Percentiles rank a stretch among this genome's conserved stretches.
Conservation (phyloP, 768 basidiomycete genomes). For the Amanita fuliginea region DNA sequence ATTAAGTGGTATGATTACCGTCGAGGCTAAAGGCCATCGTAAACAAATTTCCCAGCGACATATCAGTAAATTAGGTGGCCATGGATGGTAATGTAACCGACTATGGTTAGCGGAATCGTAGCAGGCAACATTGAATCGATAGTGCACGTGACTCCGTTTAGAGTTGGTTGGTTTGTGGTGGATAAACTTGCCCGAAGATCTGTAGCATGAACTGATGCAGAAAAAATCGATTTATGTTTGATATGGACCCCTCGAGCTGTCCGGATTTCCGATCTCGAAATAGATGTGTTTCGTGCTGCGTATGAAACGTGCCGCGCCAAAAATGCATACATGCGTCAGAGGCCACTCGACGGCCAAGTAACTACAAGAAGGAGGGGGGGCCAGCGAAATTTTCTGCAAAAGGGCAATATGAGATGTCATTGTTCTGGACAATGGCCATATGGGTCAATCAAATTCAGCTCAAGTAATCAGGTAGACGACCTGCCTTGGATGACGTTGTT, state of each 20-base stretch:
- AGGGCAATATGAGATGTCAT: not conserved
- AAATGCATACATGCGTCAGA: not conserved
- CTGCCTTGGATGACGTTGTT: not conserved
- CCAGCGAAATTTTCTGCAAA: not conserved
- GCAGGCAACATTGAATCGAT: not conserved
- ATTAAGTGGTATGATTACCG: not conserved
- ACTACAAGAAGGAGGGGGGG: not conserved
- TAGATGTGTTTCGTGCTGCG: not conserved
- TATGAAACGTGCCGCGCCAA: not conserved
- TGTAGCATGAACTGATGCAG: not conserved
- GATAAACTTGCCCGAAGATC: not conserved
- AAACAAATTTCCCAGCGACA: not conserved
- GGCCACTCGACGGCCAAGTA: not conserved
- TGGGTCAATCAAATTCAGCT: not conserved
- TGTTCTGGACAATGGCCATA: not conserved
- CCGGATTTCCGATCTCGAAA: not conserved
- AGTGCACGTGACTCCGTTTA: not conserved
- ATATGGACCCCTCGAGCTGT: slow-evolving; percentile 1
- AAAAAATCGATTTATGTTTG: not conserved
- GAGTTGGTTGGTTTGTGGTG: not conserved
- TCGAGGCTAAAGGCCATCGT: not conserved
- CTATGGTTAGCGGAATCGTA: not conserved
- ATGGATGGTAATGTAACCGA: not conserved
- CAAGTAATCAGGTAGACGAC: not conserved
- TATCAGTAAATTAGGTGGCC: not conserved